Percentiles rank a stretch among this genome's conserved stretches.
Conservation (phyloP, 768 basidiomycete species). For the Agaricus sinodeliciosus region DNA sequence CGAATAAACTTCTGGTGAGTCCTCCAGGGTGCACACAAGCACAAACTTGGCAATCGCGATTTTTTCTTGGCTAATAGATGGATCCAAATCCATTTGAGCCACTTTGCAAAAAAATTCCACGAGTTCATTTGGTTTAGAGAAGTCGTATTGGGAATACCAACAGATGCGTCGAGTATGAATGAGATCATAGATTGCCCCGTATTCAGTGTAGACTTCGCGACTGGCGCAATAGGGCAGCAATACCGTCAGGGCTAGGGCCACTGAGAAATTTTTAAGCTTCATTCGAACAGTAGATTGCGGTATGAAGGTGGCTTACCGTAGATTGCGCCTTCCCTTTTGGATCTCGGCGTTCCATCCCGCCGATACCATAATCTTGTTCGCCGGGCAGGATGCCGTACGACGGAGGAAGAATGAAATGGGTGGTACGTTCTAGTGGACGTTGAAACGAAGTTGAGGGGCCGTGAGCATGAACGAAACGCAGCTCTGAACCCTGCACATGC, state of each 20-base stretch:
- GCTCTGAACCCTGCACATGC: slow-evolving; percentile 8
- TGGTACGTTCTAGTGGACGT: slow-evolving; percentile 6
- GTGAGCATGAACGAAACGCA: slow-evolving; percentile 16
- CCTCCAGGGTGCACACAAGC: too few species aligned
- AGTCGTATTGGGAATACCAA: slow-evolving; percentile 19
- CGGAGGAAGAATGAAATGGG: slow-evolving; percentile 17
- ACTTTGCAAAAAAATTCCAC: slow-evolving; percentile 20
- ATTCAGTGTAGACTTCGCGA: too few species aligned
- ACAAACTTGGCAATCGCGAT: too few species aligned
- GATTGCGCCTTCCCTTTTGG: slow-evolving; percentile 24
- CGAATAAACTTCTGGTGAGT: too few species aligned
- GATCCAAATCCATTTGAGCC: slow-evolving; percentile 15
- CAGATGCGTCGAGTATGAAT: slow-evolving; percentile 25
- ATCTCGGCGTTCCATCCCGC: slow-evolving; percentile 29
- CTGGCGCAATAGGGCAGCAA: too few species aligned
- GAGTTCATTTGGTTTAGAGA: slow-evolving; percentile 14
- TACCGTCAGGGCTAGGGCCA: too few species aligned
- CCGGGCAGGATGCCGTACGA: slow-evolving; percentile 13
- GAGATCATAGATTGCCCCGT: too few species aligned
- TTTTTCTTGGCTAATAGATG: too few species aligned
- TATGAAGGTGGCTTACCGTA: slow-evolving; percentile 19
- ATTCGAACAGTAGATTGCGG: too few species aligned
- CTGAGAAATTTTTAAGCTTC: too few species aligned
- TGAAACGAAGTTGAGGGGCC: neutral
- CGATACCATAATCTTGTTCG: slow-evolving; percentile 21